Base-by-base conservation (phyloP, 2,329 filamentous ascomycete genomes). In the Calonectria leucothoes region DNA sequence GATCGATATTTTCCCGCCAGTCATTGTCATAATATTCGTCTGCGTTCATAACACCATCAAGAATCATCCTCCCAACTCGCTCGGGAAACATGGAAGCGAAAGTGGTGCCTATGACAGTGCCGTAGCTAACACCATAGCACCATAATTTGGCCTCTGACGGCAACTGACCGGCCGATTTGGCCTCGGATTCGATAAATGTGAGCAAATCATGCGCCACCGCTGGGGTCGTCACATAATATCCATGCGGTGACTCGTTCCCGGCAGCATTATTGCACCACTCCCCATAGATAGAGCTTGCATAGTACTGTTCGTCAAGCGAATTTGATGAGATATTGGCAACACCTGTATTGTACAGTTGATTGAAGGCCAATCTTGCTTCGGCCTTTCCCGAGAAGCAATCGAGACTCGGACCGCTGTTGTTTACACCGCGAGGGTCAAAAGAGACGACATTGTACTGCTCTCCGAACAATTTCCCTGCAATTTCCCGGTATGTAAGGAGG, bases 361-460 rank as follows among this genome's bases (percentile, higher is more conserved):
- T 77, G 65, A 83, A 83, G 29, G 78, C 75, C 57, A 17, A 29
- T 74, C 80, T 77, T 75, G 81, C 81, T 68, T 81, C 79, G 48
- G 66, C 25, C 59, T 82, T 81, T 2, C 77, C 78, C 0, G 76
- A 77, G 73, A 83, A 83, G 72, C 82, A 83, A 73, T 82, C 79
- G 45, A 83, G 69, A 27, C 23, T 55, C 42, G 69, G 72, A 3
- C 78, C 80, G 74, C 81, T 84, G 75, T 84, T 83, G 70, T 82
- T 82, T 37, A 86, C 83, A 11, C 84, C 84, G 39, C 85, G 83
- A 74, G 85, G 85, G 72, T 86, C 85, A 76, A 84, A 87, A 49
- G 83, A 84, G 72, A 86, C 81, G 61, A 85, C 76, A 78, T 86
- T 86, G 77, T 86, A 86, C 73, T 86, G 82, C 70, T 85, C 84